Base-by-base conservation (phyloP, 208 protist genomes). In the Naegleria fowleri region DNA sequence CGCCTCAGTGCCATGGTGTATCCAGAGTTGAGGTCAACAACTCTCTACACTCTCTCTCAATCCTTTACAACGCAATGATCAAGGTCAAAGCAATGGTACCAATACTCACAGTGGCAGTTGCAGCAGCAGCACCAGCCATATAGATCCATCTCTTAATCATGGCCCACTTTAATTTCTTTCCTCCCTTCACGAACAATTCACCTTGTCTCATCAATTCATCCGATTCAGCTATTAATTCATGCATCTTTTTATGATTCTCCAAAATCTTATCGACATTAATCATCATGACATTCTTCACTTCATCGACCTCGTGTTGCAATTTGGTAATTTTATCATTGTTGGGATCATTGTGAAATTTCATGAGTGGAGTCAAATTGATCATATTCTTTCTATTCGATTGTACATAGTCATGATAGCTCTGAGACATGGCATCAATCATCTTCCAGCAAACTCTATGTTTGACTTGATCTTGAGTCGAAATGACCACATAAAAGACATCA, bases 251-350 rank as follows among this genome's bases (percentile, higher is more conserved):
- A 58, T 94, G 94, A 84, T 95, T 92, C 48, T 96, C 94, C 38
- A 96, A 91, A 33, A 96, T 91, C 83, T 93, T 94, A 59, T 96
- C 94, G 51, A 96, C 95, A 90, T 96, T 96, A 58, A 92, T 87
- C 55, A 95, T 94, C 92, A 96, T 95, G 41, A 95, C 93, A 51
- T 93, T 93, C 83, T 94, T 93, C 59, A 95, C 93, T 90, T 96
- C 94, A 39, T 95, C 95, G 3, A 96, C 92, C 43, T 95, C 91
- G 15, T 51, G 90, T 33, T 91, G 88, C 16, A 95, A 91, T 33
- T 85, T 83, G 15, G 43, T 75, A 33, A 96, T 88, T 76, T 90
- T 90, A 91, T 95, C 94, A 43, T 87, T 91, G 90, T 88, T 93
- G 22, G 90, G 87, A 83, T 93, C 92, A 55, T 93, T 93, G 13